Conservation (phyloP, 495 filamentous ascomycete genomes). For the Chaetomidium leptoderma region DNA sequence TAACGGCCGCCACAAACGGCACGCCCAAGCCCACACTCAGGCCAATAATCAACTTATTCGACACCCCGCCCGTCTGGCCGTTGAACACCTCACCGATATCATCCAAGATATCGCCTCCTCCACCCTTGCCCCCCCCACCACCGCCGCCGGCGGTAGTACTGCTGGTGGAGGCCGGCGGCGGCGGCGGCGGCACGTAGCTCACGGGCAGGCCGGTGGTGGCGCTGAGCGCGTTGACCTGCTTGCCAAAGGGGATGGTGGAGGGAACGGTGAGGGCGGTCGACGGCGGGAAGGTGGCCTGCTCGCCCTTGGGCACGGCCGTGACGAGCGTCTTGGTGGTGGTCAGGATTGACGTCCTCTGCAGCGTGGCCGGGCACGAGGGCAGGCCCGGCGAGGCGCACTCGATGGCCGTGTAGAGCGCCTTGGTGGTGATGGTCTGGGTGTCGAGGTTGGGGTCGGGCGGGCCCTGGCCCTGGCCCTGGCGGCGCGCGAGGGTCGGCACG, state of each 20-base stretch:
- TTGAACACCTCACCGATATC: not conserved
- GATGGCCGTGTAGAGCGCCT: conserved; percentile 36
- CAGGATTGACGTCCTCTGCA: conserved; percentile 39
- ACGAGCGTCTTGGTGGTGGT: conserved; percentile 33
- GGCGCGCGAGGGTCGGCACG: conserved; percentile 26
- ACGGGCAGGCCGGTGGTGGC: conserved; percentile 8
- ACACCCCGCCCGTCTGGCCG: conserved; percentile 3
- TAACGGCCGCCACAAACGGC: not conserved
- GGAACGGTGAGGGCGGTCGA: conserved; percentile 17
- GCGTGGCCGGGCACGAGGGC: conserved; percentile 45
- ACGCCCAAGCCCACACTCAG: conserved; percentile 12
- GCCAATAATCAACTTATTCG: conserved; percentile 14
- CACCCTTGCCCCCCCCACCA: not conserved
- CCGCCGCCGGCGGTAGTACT: not conserved
- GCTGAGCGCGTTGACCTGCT: not conserved
- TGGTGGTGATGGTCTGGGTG: conserved; percentile 36
- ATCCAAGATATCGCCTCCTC: not conserved
- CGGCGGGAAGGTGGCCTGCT: conserved; percentile 34
- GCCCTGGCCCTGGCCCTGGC: conserved; percentile 10
- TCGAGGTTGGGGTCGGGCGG: conserved; percentile 23
- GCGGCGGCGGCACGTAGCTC: conserved; percentile 13
- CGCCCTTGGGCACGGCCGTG: conserved; percentile 38
- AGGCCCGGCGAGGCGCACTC: conserved; percentile 39
- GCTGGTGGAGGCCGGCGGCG: not conserved
- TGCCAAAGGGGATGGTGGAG: conserved; percentile 9